Evolutionary conservation across 345 rosid genomes (phyloP).

Genomic region (Barbarea vulgaris): DNA sequence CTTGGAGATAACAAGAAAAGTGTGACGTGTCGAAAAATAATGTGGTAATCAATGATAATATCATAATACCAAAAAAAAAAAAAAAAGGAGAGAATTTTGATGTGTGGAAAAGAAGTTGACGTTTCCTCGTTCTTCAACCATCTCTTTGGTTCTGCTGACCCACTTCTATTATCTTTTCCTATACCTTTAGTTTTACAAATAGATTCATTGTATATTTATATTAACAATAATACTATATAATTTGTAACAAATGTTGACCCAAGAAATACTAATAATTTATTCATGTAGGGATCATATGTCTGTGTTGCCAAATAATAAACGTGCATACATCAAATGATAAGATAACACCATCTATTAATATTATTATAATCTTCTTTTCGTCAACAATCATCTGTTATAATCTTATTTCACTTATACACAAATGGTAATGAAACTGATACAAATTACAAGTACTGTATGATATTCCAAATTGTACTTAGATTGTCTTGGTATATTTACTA

Average conservation of each 20-base stretch:
- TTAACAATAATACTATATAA: conserved; percentile 5
- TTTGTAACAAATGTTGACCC: conserved; percentile 14
- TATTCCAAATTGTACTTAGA: no score
- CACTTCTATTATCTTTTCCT: conserved; percentile 21
- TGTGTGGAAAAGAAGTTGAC: conserved; percentile 36
- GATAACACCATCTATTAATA: neutral
- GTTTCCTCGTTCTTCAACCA: conserved; percentile 39
- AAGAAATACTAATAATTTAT: conserved; percentile 6
- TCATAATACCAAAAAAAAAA: neutral
- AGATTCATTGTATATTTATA: conserved; percentile 11
- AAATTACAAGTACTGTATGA: no score
- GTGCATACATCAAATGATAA: conserved; percentile 31
- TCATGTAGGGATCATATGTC: conserved; percentile 15
- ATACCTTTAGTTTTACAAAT: conserved; percentile 3
- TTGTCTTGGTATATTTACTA: neutral
- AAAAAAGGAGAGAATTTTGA: neutral
- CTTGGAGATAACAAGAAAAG: neutral
- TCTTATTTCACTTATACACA: neutral
- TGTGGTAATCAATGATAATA: neutral
- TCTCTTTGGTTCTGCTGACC: conserved; percentile 40
- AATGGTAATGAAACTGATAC: conserved; percentile 13
- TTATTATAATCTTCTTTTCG: neutral
- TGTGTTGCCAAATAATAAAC: conserved; percentile 30
- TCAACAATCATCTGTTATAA: neutral
- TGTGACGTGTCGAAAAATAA: conserved; percentile 19